A percentile compares a stretch with the other conserved stretches of the same genome.
phyloP scores from a whole-genome alignment of 805 yeast species.

The Candida pini region DNA sequence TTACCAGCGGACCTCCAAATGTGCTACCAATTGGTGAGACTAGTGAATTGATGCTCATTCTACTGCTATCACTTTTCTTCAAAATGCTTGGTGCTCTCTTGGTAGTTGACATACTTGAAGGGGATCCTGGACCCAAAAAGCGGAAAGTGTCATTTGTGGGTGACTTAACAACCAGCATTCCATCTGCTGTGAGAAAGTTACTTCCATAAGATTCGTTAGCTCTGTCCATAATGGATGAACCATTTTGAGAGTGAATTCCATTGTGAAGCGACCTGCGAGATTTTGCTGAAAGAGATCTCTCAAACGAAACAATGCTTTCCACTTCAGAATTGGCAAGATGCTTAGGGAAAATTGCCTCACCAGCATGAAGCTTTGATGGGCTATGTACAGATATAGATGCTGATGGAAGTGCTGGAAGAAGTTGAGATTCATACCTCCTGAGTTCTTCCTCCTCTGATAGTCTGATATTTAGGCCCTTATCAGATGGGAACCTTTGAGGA shows the following conservation, averaged over 20 bases:
- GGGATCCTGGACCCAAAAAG: no score
- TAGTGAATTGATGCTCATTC: constrained; percentile 8
- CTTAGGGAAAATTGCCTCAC: constrained; percentile 68
- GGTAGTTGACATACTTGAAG: not conserved
- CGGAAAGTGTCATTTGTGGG: constrained; percentile 6
- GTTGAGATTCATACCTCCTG: constrained; percentile 1
- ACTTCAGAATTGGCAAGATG: constrained; percentile 62
- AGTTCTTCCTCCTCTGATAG: not conserved
- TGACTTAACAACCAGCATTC: constrained; percentile 41
- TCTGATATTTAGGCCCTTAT: constrained; percentile 4
- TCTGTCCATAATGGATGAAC: constrained; percentile 23
- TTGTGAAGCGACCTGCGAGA: constrained; percentile 3
- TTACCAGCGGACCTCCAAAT: not conserved
- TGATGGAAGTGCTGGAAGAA: not conserved
- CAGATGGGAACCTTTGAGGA: constrained; percentile 2
- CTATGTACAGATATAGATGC: not conserved
- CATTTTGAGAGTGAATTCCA: constrained; percentile 4
- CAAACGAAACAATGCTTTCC: constrained; percentile 67
- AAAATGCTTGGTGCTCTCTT: constrained; percentile 1
- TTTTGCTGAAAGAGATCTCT: constrained; percentile 55
- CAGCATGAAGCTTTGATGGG: constrained; percentile 30
- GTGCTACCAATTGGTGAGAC: constrained; percentile 5
- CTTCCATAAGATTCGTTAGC: constrained; percentile 15
- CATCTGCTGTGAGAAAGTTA: constrained; percentile 28
- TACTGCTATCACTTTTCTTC: constrained; percentile 3